Evolutionary conservation across 495 filamentous ascomycete species (phyloP).

Genomic region (Aspergillus kassunensis): DNA sequence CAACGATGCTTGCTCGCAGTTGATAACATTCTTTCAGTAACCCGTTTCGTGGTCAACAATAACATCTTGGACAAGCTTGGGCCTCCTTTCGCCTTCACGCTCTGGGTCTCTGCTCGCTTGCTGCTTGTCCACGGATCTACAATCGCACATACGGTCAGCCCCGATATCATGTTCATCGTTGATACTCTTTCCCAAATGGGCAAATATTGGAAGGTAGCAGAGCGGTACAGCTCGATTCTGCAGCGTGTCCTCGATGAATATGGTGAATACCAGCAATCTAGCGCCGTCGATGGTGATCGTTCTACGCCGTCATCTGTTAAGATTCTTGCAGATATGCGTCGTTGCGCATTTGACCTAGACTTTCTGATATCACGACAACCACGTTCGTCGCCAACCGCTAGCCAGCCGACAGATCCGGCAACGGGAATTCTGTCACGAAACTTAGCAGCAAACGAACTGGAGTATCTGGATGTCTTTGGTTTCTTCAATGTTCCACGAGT

Average conservation of each 20-base stretch:
- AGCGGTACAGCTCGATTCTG: conserved; percentile 74
- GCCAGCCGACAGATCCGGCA: conserved; percentile 33
- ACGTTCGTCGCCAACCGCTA: conserved; percentile 41
- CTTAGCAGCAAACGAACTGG: conserved; percentile 74
- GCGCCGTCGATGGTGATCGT: conserved; percentile 54
- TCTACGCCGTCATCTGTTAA: conserved; percentile 75
- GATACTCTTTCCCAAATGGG: conserved; percentile 77
- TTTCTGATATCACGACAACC: conserved; percentile 83
- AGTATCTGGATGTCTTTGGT: conserved; percentile 90
- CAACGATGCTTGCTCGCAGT: conserved; percentile 78
- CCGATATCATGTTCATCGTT: conserved; percentile 73
- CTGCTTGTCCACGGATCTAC: conserved; percentile 84
- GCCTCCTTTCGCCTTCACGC: conserved; percentile 81
- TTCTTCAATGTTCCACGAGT: conserved; percentile 87
- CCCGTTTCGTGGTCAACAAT: conserved; percentile 67
- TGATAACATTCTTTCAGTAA: conserved; percentile 75
- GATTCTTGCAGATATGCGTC: conserved; percentile 84
- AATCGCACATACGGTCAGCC: conserved; percentile 73
- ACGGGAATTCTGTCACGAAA: conserved; percentile 46
- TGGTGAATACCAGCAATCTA: conserved; percentile 65
- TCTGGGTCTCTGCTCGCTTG: conserved; percentile 88
- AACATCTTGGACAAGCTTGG: conserved; percentile 74
- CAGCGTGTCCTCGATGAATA: conserved; percentile 82
- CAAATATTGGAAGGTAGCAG: conserved; percentile 77
- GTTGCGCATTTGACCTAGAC: conserved; percentile 79